These are phyloP conservation scores for Trichophyton mentagrophytes DNA, from an alignment of 2,329 filamentous ascomycete genomes.

Conservation along the genomic window DNA sequence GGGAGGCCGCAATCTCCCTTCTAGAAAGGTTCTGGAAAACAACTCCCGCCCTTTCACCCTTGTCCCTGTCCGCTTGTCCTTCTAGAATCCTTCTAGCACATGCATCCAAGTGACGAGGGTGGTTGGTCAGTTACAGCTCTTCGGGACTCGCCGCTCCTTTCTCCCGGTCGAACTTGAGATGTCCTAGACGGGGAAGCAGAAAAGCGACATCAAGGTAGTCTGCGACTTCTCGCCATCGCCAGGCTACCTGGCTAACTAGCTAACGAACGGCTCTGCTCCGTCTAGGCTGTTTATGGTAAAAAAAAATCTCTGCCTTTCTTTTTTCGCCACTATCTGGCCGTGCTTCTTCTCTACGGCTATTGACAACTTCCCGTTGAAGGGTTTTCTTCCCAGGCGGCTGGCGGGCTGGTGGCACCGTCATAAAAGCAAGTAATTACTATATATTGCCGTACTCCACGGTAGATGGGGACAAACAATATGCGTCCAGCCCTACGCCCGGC, in stretches of 20 bases:
- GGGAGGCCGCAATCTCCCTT: neutral
- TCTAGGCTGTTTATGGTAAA: too few species aligned
- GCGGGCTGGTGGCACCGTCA: too few species aligned
- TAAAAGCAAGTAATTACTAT: too few species aligned
- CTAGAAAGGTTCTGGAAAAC: slow-evolving; percentile 1
- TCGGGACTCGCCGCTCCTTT: neutral
- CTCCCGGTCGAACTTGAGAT: neutral
- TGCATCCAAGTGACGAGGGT: neutral
- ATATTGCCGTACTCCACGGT: too few species aligned
- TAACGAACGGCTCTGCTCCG: too few species aligned
- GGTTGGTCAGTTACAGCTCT: neutral
- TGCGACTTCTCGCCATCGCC: too few species aligned
- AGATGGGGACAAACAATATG: neutral
- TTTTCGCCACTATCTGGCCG: neutral
- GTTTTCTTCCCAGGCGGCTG: neutral
- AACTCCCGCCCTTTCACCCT: neutral
- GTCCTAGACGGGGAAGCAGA: neutral
- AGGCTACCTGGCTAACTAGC: too few species aligned
- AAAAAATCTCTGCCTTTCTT: neutral
- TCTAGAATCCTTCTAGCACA: slow-evolving; percentile 4
- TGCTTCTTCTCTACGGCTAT: neutral
- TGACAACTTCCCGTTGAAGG: neutral
- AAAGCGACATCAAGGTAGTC: too few species aligned
- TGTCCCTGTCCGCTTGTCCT: neutral
- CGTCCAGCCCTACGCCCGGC: too few species aligned